Conservation (phyloP, 2,329 filamentous ascomycete species). For the Pseudocercospora ulei region DNA sequence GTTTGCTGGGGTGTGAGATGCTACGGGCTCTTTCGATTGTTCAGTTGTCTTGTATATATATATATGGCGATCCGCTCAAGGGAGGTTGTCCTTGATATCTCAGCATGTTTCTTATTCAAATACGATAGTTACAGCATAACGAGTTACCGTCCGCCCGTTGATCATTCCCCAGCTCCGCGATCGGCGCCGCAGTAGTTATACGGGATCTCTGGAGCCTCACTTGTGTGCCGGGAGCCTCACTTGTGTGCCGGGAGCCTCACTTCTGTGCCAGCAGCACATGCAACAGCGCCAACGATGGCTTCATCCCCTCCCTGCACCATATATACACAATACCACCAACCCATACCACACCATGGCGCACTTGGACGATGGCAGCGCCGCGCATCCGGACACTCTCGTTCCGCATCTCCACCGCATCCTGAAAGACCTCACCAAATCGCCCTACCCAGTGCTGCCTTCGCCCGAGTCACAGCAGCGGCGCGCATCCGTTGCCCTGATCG, state of each 20-base stretch:
- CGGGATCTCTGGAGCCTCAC: too few relatives aligned
- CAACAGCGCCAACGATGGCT: background rate
- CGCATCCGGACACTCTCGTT: constrained; percentile 28
- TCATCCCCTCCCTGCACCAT: background rate
- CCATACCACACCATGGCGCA: constrained; percentile 8
- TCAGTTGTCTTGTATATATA: constrained; percentile 5
- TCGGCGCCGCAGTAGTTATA: too few relatives aligned
- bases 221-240: too few relatives aligned
- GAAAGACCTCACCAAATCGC: constrained; percentile 37
- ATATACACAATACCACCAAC: too few relatives aligned
- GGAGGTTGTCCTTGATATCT: constrained; percentile 3
- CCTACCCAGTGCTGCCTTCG: constrained; percentile 44
- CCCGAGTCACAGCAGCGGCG: constrained; percentile 47
- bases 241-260: too few relatives aligned
- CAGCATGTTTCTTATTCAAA: too few relatives aligned
- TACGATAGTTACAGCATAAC: too few relatives aligned
- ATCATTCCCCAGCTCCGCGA: too few relatives aligned
- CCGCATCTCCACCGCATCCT: constrained; percentile 39
- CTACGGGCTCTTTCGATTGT: constrained; percentile 1
- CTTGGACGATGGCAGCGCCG: constrained; percentile 1
- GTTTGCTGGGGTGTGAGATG: background rate
- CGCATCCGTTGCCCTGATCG: constrained; percentile 56
- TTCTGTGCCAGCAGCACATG: background rate
- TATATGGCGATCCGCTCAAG: constrained; percentile 6
- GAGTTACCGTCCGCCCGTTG: too few relatives aligned